A percentile compares a stretch with the other conserved stretches of the same genome.
Evolutionary conservation across 1,284 basidiomycete genomes (phyloP).

Genomic region (Ceratobasidium sp.): DNA sequence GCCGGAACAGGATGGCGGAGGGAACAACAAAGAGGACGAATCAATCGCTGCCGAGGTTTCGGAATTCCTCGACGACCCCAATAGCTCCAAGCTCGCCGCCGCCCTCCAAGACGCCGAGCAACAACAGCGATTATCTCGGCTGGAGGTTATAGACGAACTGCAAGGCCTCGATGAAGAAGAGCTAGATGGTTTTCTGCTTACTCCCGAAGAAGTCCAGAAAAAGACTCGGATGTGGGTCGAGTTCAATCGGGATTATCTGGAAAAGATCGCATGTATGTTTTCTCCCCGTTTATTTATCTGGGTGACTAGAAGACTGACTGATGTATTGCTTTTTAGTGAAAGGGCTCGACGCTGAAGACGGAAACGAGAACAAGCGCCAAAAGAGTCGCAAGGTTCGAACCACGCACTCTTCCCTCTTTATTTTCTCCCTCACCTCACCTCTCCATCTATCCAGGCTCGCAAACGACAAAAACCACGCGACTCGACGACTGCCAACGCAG

Average conservation of each 20-base stretch:
- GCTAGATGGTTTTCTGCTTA: constrained; percentile 86
- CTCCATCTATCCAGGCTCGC: constrained; percentile 64
- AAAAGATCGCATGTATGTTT: constrained; percentile 83
- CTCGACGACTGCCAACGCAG: constrained; percentile 75
- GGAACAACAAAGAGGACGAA: constrained; percentile 55
- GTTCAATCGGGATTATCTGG: constrained; percentile 93
- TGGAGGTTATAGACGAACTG: constrained; percentile 70
- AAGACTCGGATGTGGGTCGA: constrained; percentile 98
- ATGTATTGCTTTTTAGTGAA: constrained; percentile 66
- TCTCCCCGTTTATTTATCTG: constrained; percentile 17
- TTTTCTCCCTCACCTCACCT: constrained; percentile 16
- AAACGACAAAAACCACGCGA: constrained; percentile 79
- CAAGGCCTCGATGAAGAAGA: constrained; percentile 92
- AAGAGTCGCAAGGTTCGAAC: constrained; percentile 60
- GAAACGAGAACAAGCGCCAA: constrained; percentile 63
- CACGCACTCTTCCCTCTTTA: constrained; percentile 16
- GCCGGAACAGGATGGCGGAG: constrained; percentile 47
- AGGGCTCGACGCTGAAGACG: constrained; percentile 69
- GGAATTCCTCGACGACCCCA: constrained; percentile 69
- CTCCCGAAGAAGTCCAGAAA: constrained; percentile 86
- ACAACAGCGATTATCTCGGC: constrained; percentile 60
- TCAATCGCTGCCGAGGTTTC: constrained; percentile 60
- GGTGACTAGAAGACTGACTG: constrained; percentile 49
- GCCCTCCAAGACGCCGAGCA: constrained; percentile 75
- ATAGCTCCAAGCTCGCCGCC: constrained; percentile 67